Evolutionary conservation across 768 basidiomycete species (phyloP).

Genomic region (Astraeus odoratus): DNA sequence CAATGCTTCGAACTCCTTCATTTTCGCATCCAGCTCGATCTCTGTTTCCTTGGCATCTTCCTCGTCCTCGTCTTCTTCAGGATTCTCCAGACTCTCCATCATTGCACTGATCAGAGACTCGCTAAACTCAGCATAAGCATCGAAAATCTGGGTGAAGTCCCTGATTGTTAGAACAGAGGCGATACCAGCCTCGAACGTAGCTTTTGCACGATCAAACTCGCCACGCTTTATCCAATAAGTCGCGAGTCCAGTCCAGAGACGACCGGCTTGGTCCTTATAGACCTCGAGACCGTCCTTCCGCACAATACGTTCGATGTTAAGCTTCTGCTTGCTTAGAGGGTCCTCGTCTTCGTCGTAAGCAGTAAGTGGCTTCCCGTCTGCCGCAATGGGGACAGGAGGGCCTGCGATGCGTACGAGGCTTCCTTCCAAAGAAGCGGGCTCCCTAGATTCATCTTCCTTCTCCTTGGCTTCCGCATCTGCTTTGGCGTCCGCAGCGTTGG

Average conservation of each 20-base stretch:
- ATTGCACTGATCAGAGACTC: constrained; percentile 84
- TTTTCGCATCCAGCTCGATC: constrained; percentile 74
- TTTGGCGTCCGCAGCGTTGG: constrained; percentile 44
- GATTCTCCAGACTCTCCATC: constrained; percentile 78
- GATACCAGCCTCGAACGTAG: constrained; percentile 84
- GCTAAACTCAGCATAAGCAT: constrained; percentile 91
- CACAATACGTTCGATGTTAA: constrained; percentile 86
- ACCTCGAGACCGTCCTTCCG: constrained; percentile 78
- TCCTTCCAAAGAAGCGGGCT: constrained; percentile 46
- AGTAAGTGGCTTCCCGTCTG: constrained; percentile 43
- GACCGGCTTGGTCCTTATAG: constrained; percentile 96
- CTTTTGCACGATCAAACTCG: constrained; percentile 87
- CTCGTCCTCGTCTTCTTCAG: constrained; percentile 73
- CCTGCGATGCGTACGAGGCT: constrained; percentile 68
- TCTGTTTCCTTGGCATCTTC: constrained; percentile 74
- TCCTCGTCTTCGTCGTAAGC: constrained; percentile 82
- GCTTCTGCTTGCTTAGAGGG: constrained; percentile 54
- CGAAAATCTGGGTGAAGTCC: constrained; percentile 97
- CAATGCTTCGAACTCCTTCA: constrained; percentile 89
- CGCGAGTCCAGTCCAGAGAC: constrained; percentile 91
- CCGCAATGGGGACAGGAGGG: constrained; percentile 46
- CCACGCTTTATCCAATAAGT: constrained; percentile 98
- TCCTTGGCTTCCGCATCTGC: constrained; percentile 40
- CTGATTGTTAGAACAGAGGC: constrained; percentile 82
- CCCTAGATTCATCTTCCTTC: constrained; percentile 21